Conservation (phyloP, 2,329 filamentous ascomycete species). For the Verticillium longisporum region DNA sequence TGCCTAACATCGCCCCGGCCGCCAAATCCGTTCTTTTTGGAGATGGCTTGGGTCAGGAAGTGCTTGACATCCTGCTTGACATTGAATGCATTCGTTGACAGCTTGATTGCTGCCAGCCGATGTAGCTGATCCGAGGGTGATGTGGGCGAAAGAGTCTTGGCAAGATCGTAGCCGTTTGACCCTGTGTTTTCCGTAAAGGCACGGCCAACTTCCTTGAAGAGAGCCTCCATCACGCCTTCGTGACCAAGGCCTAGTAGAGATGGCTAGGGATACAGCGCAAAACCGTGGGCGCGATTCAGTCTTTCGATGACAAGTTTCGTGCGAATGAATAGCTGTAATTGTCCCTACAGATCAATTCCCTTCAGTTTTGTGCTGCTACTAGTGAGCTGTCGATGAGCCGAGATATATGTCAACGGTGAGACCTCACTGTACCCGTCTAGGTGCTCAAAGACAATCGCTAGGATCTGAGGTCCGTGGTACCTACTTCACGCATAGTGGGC, state of each 20-base stretch:
- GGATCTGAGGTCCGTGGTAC: not conserved
- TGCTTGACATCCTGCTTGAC: conserved; percentile 65
- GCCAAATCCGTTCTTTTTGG: conserved; percentile 22
- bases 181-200: conserved; percentile 62
- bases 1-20: conserved; percentile 21
- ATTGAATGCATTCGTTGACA: conserved; percentile 60
- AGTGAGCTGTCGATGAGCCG: not conserved
- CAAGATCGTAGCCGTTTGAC: conserved; percentile 65
- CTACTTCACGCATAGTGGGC: not conserved
- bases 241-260: no score
- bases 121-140: conserved; percentile 55
- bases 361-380: no score
- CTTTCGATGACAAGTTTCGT: not conserved
- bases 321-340: not conserved
- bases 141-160: conserved; percentile 67
- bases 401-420: not conserved
- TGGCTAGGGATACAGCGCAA: not conserved
- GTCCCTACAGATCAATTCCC: not conserved
- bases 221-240: conserved; percentile 56
- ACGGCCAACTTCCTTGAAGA: conserved; percentile 67
- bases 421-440: not conserved
- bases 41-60: conserved; percentile 49
- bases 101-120: conserved; percentile 63
- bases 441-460: no score
- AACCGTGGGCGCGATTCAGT: not conserved